Evolutionary conservation across 768 basidiomycete genomes (phyloP).

Genomic region (Suillus hirtellus): DNA sequence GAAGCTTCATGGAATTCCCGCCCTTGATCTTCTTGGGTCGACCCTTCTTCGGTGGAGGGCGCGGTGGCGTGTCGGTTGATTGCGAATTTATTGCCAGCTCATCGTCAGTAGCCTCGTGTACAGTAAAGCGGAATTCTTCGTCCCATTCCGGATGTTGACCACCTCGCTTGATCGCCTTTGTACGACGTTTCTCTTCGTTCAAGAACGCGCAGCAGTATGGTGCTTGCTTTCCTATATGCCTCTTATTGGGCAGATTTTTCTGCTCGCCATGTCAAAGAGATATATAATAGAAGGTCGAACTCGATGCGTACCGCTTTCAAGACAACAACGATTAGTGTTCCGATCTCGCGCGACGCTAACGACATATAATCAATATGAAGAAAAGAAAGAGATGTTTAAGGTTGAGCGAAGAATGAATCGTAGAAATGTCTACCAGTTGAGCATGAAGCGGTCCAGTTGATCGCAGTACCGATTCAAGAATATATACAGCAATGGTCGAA

Average conservation of each 20-base stretch:
- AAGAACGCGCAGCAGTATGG: conserved; percentile 86
- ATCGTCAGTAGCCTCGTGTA: conserved; percentile 74
- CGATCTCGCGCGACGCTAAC: conserved; percentile 70
- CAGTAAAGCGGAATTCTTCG: conserved; percentile 91
- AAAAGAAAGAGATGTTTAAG: conserved; percentile 4
- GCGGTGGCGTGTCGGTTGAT: conserved; percentile 56
- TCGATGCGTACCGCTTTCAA: conserved; percentile 78
- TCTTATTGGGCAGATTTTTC: conserved; percentile 89
- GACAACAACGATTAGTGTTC: conserved; percentile 91
- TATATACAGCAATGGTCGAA: background rate
- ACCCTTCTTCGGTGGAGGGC: conserved; percentile 59
- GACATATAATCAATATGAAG: conserved; percentile 45
- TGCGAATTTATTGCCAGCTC: conserved; percentile 44
- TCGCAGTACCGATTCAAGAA: conserved; percentile 4
- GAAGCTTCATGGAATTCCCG: conserved; percentile 72
- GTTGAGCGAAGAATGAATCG: background rate
- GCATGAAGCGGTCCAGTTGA: background rate
- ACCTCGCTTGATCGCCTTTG: conserved; percentile 92
- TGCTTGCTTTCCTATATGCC: conserved; percentile 95
- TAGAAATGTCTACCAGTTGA: background rate
- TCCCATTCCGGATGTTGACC: conserved; percentile 99
- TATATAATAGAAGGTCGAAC: conserved; percentile 21
- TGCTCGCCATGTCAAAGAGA: conserved; percentile 35
- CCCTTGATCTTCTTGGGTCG: conserved; percentile 60
- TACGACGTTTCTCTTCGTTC: conserved; percentile 82